A percentile compares a stretch with the other conserved stretches of the same genome.
Conservation (phyloP, 2,329 filamentous ascomycete genomes). For the Lecanosticta acicola region DNA sequence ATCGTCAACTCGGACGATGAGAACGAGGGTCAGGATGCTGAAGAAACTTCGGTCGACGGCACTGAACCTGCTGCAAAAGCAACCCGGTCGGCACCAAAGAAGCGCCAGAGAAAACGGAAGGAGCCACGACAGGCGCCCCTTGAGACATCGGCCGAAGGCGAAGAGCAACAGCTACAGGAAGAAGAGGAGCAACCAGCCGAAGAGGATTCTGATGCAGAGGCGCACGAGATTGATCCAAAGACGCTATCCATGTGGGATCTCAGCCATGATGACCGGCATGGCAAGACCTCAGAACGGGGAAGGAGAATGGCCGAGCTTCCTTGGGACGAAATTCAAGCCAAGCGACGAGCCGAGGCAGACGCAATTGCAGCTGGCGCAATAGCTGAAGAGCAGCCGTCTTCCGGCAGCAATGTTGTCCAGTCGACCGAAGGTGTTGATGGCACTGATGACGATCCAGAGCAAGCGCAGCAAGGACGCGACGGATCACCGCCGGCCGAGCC, state of each 20-base stretch:
- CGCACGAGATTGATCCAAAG: slow-evolving; percentile 54
- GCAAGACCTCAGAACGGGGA: slow-evolving; percentile 69
- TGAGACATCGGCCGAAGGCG: background rate
- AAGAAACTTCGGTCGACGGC: slow-evolving; percentile 2
- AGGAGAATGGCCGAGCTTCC: slow-evolving; percentile 66
- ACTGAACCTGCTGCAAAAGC: slow-evolving; percentile 2
- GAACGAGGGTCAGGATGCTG: slow-evolving; percentile 10
- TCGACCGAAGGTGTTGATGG: slow-evolving; percentile 20
- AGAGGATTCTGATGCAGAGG: slow-evolving; percentile 29
- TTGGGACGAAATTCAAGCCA: slow-evolving; percentile 45
- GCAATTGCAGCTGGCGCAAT: slow-evolving; percentile 16
- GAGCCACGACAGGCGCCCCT: slow-evolving; percentile 1
- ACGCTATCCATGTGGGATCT: slow-evolving; percentile 68
- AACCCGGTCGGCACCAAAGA: slow-evolving; percentile 2
- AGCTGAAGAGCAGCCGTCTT: slow-evolving; percentile 5
- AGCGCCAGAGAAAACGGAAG: slow-evolving; percentile 7
- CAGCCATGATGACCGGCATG: slow-evolving; percentile 53
- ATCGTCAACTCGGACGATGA: slow-evolving; percentile 20
- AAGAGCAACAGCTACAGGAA: background rate
- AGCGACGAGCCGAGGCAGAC: slow-evolving; percentile 36
- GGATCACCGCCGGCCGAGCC: background rate
- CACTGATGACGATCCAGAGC: slow-evolving; percentile 14
- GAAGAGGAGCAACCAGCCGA: slow-evolving; percentile 10
- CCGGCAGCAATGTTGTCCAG: slow-evolving; percentile 12
- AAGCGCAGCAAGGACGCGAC: slow-evolving; percentile 1